These are phyloP conservation scores for Apiospora rasikravindrae DNA, from an alignment of 2,329 filamentous ascomycete species.

Conservation along the genomic window DNA sequence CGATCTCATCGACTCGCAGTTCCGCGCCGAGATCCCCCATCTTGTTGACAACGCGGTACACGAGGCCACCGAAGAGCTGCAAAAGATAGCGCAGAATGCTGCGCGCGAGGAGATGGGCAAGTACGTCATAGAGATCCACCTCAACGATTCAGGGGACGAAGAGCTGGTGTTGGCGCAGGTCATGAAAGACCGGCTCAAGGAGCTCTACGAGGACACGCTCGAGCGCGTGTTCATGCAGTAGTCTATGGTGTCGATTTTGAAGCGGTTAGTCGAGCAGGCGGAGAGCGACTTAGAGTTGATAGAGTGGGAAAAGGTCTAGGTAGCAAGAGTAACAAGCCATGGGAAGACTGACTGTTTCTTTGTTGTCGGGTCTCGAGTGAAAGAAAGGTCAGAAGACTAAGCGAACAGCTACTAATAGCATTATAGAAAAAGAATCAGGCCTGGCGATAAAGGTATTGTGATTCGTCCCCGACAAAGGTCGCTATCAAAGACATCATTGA, in stretches of 20 bases:
- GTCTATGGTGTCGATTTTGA: background rate
- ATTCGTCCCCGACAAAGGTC: no score
- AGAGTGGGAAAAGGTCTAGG: no score
- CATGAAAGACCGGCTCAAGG: background rate
- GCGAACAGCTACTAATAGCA: no score
- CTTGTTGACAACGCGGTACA: background rate
- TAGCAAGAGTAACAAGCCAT: no score
- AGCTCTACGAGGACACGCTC: background rate
- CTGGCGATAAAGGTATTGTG: no score
- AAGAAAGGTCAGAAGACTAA: no score
- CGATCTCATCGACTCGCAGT: background rate
- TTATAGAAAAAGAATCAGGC: no score
- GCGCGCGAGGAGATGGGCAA: background rate
- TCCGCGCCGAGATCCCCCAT: background rate
- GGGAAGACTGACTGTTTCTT: no score
- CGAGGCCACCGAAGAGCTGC: background rate
- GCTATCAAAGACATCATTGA: no score
- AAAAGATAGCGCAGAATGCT: background rate
- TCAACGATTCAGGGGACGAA: background rate
- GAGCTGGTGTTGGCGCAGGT: background rate
- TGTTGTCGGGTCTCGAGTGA: no score
- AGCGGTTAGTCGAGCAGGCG: no score
- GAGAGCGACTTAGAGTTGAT: no score
- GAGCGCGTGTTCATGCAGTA: constrained; percentile 12
- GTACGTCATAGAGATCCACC: background rate